These are phyloP conservation scores for Gryganskiella cystojenkinii DNA, from an alignment of 192 early-diverging fungal genomes.

Conservation along the genomic window DNA sequence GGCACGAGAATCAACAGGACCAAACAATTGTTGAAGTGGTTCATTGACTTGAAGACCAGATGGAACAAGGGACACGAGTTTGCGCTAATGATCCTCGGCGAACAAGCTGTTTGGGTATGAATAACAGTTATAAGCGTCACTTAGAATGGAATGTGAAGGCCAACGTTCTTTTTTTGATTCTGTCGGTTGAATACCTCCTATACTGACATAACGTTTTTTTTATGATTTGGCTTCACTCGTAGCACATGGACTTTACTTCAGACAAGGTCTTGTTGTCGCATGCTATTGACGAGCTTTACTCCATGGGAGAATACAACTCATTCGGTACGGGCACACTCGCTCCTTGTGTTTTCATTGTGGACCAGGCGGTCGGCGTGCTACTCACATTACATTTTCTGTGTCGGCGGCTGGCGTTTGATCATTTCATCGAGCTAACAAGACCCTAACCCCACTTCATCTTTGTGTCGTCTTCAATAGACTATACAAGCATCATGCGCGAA, in stretches of 20 bases:
- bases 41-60: slow-evolving; percentile 37
- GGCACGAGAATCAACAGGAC: slow-evolving; percentile 44
- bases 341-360: too few relatives aligned
- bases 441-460: too few relatives aligned
- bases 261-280: slow-evolving; percentile 30
- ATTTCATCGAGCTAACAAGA: too few relatives aligned
- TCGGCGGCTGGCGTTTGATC: too few relatives aligned
- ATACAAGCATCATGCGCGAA: background rate
- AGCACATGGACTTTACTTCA: slow-evolving; percentile 53
- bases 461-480: slow-evolving; percentile 5
- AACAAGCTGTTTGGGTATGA: slow-evolving; percentile 50
- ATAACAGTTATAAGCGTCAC: background rate
- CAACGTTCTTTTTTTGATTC: background rate
- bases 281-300: slow-evolving; percentile 44
- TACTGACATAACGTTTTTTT: background rate
- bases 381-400: too few relatives aligned
- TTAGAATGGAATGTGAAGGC: background rate
- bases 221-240: background rate
- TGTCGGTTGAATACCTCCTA: too few relatives aligned
- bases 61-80: slow-evolving; percentile 45
- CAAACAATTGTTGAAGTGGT: slow-evolving; percentile 46
- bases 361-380: background rate
- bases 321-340: slow-evolving; percentile 42
- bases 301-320: slow-evolving; percentile 38
- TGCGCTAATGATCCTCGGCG: slow-evolving; percentile 49